Evolutionary conservation across 768 basidiomycete genomes (phyloP), one percentile per base, ranked within the genome.

Genomic region (Tylopilus plumbeoviolaceoides): DNA sequence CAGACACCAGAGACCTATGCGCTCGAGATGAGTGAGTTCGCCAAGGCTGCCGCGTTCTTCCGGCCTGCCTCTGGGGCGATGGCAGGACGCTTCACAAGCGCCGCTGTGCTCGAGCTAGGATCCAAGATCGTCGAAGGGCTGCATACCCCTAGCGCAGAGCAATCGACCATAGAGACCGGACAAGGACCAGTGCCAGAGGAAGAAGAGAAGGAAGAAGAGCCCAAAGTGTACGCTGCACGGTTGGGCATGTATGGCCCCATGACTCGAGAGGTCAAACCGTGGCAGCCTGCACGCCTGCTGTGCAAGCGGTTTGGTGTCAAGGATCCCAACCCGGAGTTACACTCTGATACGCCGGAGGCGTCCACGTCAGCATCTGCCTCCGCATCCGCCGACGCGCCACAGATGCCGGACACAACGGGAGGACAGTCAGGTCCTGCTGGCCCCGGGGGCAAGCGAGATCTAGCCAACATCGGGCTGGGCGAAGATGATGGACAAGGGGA

Each of bases 221-320:
- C 93, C 5, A 85, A 85, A 62, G 84, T 80, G 59, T 75, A 89
- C 58, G 95, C 97, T 0, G 94, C 91, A 10, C 75, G 79, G 27
- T 68, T 87, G 66, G 94, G 92, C 23, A 93, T 95, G 89, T 98
- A 86, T 64, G 97, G 97, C 0, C 75, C 80, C 14, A 71, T 95
- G 67, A 99, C 97, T 30, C 75, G 95, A 36, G 88, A 89, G 56
- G 72, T 77, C 31, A 76, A 72, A 50, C 67, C 78, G 0, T 98
- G 92, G 87, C 83, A 84, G 62, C 97, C 97, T 2, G 82, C 82
- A n/a, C 77, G 77, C 48, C 72, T 98, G 46, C 73, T 99, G 23
- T 98, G 93, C 73, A 97, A 95, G 69, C 82, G 95, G 30, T 98
- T 98, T 68, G 88, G 90, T 0, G 88, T 98, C 33, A 88, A 85